Percentiles rank a stretch among this genome's conserved stretches.
Evolutionary conservation across 78 protist species (phyloP).

Genomic region (Pigoraptor vietnamica): DNA sequence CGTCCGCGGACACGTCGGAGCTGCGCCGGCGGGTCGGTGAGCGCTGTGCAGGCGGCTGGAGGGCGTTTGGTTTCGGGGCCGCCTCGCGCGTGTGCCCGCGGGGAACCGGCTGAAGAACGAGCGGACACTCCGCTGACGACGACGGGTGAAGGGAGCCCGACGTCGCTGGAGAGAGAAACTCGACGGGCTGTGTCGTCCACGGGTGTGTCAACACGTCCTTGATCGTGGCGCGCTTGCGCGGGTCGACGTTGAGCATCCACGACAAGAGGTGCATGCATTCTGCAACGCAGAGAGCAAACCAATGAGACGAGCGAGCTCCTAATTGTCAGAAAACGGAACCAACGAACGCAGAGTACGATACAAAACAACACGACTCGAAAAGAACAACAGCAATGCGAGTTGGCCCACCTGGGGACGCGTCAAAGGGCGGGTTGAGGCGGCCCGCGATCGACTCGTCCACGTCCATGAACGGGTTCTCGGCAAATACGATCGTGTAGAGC

Average conservation of each 20-base stretch:
- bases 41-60: not conserved
- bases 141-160: not conserved
- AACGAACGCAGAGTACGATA: too few relatives aligned
- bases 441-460: not conserved
- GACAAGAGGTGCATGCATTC: not conserved
- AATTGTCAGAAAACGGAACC: too few relatives aligned
- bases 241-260: not conserved
- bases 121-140: too few relatives aligned
- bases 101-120: too few relatives aligned
- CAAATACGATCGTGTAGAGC: conserved; percentile 21
- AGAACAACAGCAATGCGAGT: not conserved
- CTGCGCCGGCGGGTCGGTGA: not conserved
- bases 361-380: not conserved
- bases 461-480: conserved; percentile 21
- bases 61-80: too few relatives aligned
- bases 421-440: not conserved
- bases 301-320: too few relatives aligned
- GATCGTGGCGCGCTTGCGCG: not conserved
- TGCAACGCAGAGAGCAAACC: not conserved
- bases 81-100: too few relatives aligned
- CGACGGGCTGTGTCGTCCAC: not conserved
- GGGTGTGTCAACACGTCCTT: not conserved
- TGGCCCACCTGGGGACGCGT: not conserved
- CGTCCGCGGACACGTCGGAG: not conserved
- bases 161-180: not conserved